phyloP scores from a whole-genome alignment of 495 filamentous ascomycete genomes.

The Clohesyomyces aquaticus region DNA sequence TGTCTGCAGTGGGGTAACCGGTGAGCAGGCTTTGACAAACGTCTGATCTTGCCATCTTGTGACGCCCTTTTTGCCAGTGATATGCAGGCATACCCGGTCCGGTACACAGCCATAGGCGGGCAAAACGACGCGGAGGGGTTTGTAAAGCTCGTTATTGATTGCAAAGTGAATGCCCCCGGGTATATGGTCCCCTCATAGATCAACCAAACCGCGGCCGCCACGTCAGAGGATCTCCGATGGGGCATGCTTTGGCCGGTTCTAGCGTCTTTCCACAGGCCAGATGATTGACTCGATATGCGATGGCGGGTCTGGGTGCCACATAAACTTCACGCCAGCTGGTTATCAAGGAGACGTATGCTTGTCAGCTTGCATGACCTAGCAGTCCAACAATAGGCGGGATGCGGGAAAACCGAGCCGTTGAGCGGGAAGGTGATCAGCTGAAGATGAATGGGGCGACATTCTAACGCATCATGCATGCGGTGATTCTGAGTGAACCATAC shows the following conservation, averaged over 20 bases:
- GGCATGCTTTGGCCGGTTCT: slow-evolving; percentile 42
- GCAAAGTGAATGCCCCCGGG: slow-evolving; percentile 34
- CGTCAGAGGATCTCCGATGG: slow-evolving; percentile 48
- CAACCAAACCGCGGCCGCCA: slow-evolving; percentile 44
- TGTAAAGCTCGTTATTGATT: slow-evolving; percentile 38
- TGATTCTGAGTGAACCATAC: slow-evolving; percentile 32
- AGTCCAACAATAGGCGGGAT: slow-evolving; percentile 39
- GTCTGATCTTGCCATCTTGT: slow-evolving; percentile 42
- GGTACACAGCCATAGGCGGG: slow-evolving; percentile 29
- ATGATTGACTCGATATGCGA: slow-evolving; percentile 45
- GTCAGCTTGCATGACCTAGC: slow-evolving; percentile 43
- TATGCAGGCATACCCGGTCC: slow-evolving; percentile 34
- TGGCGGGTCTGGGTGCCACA: slow-evolving; percentile 39
- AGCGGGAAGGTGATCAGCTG: slow-evolving; percentile 43
- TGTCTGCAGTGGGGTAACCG: slow-evolving; percentile 38
- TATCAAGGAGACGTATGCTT: slow-evolving; percentile 38
- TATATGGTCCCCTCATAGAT: slow-evolving; percentile 36
- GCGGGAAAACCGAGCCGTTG: slow-evolving; percentile 39
- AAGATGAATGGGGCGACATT: slow-evolving; percentile 23
- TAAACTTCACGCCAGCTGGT: slow-evolving; percentile 41
- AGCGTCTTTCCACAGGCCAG: slow-evolving; percentile 38
- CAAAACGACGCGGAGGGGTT: slow-evolving; percentile 33
- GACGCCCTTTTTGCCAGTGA: slow-evolving; percentile 34
- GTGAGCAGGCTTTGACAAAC: slow-evolving; percentile 36
- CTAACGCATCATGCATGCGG: slow-evolving; percentile 38